Base-by-base conservation (phyloP, 768 basidiomycete species). In the Leucocoprinus leucothites region DNA sequence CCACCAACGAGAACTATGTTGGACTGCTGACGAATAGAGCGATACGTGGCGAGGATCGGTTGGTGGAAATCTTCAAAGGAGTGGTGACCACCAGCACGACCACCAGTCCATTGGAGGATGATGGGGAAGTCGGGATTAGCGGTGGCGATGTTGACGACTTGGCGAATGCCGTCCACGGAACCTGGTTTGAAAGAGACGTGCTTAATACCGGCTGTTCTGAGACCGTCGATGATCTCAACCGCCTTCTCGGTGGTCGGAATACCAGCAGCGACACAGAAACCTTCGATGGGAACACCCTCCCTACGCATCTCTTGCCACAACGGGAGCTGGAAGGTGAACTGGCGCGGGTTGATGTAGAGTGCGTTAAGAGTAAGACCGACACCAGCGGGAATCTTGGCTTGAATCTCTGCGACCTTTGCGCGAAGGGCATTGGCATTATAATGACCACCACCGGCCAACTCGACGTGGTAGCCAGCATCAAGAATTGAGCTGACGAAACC, bases 51-150 rank as follows among this genome's bases (percentile, higher is more conserved):
- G 48, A 98, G 76, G 62, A 98, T 84, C 0, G 97, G 96, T 69
- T 95, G 94, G 65, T 98, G 96, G 83, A 98, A 95, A 69, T 99
- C 97, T 69, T 99, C 97, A 70, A 86, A 98, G 2, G 92, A 95
- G 74, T 98, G 97, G 64, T 99, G 97, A 48, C 97, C 97, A 58
- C 97, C 97, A 18, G 95, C 97, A 61, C 97, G 93, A 34, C 97
- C 97, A 63, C 97, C 97, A 48, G 97, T 99, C 97, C 97, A 98
- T 67, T 98, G 97, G 59, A 98, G 76, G 71, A 99, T 95, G 71
- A 99, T 86, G 8, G 97, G 96, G 80, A 92, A 98, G 73, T 93
- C 87, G 28, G 96, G 89, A 70, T 98, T 94, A 51, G 93, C 81
- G 35, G 89, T 82, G 25, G 96, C 97, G 60, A 98, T 98, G 76